Conservation (phyloP, 345 rosid genomes). For the Citrus glauca region DNA sequence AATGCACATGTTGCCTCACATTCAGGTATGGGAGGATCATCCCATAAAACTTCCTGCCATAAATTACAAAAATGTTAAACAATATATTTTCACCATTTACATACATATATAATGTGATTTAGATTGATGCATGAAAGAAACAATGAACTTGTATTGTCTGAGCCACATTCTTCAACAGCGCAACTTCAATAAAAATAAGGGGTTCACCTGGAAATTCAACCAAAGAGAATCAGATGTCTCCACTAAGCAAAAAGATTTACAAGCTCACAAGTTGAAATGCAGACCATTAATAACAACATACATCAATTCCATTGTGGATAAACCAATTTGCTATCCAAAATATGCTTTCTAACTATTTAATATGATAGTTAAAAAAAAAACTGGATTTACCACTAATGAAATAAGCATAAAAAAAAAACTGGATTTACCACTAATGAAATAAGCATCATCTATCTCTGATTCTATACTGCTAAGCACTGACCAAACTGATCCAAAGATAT, state of each 20-base stretch:
- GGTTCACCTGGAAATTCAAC: conserved; percentile 65
- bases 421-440: background rate
- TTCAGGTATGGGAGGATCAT: conserved; percentile 81
- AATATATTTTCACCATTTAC: background rate
- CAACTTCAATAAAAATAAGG: conserved; percentile 97
- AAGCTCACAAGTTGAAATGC: background rate
- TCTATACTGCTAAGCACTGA: background rate
- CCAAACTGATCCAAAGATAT: background rate
- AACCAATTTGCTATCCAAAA: background rate
- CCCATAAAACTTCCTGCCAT: conserved; percentile 92
- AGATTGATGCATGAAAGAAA: conserved; percentile 1
- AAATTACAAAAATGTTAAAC: background rate
- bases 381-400: too few species aligned
- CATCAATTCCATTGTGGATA: background rate
- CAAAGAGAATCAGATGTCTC: background rate
- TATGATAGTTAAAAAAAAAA: background rate
- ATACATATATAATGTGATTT: background rate
- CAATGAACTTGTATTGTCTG: conserved; percentile 68
- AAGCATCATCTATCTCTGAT: background rate
- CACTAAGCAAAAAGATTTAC: background rate
- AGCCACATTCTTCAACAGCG: conserved; percentile 71
- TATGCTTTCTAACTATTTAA: background rate
- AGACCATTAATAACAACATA: background rate
- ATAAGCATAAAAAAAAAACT: background rate
- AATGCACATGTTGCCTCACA: conserved; percentile 74